phyloP scores from a whole-genome alignment of 2,329 filamentous ascomycete species.

The Cladosporium sphaerospermum region DNA sequence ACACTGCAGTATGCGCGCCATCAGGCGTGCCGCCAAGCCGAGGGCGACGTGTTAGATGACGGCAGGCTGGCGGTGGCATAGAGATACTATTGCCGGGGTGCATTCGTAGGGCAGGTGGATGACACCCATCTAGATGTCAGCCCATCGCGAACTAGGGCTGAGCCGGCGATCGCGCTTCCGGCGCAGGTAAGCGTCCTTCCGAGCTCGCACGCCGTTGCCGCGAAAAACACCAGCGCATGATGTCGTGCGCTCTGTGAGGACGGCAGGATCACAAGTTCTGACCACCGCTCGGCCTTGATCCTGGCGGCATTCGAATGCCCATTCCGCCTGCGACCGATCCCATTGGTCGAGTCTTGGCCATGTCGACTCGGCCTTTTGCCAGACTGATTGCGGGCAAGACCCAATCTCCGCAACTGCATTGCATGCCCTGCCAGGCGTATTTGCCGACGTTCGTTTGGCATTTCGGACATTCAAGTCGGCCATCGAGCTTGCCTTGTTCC shows the following conservation, averaged over 20 bases:
- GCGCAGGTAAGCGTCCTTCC: constrained; percentile 5
- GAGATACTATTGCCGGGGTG: too few relatives aligned
- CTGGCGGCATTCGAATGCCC: constrained; percentile 32
- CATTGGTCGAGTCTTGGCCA: constrained; percentile 38
- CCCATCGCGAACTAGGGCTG: not conserved
- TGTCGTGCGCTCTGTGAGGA: not conserved
- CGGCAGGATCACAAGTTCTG: constrained; percentile 4
- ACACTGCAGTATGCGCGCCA: not conserved
- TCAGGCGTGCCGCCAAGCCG: constrained; percentile 1
- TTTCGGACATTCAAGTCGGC: constrained; percentile 77
- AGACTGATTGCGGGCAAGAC: constrained; percentile 85
- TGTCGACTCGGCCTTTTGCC: constrained; percentile 75
- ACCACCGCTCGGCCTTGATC: not conserved
- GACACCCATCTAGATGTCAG: not conserved
- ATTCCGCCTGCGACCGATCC: constrained; percentile 17
- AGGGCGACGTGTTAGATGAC: not conserved
- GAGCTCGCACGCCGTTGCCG: not conserved
- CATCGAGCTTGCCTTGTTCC: constrained; percentile 75
- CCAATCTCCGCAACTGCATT: constrained; percentile 87
- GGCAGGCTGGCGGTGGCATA: too few relatives aligned
- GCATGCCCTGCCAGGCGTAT: constrained; percentile 94
- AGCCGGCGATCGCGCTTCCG: not conserved
- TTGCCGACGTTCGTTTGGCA: constrained; percentile 82
- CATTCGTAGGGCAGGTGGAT: too few relatives aligned
- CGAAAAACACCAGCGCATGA: not conserved